Conservation (phyloP, 208 protist genomes). For the Wallacemonas collosoma region DNA sequence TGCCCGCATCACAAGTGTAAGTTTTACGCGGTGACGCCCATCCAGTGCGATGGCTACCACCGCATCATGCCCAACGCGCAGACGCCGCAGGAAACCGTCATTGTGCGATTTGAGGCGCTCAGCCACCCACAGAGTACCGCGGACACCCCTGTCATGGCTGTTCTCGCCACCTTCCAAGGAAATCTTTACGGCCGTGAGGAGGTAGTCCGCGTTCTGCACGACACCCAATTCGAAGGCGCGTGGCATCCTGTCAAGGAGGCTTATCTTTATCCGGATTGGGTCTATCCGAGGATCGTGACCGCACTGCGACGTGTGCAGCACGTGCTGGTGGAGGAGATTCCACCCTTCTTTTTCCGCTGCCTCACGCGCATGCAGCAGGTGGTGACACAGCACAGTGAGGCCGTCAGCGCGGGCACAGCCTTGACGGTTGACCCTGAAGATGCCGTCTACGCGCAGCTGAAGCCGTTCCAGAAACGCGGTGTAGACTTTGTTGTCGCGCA, state of each 20-base stretch:
- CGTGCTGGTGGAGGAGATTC: conserved; percentile 64
- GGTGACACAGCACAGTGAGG: conserved; percentile 33
- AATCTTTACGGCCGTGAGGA: conserved; percentile 21
- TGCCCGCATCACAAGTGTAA: conserved; percentile 61
- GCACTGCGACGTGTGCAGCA: conserved; percentile 35
- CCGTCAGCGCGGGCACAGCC: conserved; percentile 31
- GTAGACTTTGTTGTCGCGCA: conserved; percentile 79
- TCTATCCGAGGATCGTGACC: conserved; percentile 50
- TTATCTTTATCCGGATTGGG: conserved; percentile 69
- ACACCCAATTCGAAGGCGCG: conserved; percentile 36
- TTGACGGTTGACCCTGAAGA: conserved; percentile 51
- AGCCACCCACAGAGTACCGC: conserved; percentile 51
- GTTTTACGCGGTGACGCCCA: conserved; percentile 56
- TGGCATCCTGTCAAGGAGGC: conserved; percentile 59
- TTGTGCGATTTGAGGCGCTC: conserved; percentile 76
- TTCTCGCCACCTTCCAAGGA: conserved; percentile 33
- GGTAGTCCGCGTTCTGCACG: conserved; percentile 46
- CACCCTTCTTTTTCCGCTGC: conserved; percentile 80
- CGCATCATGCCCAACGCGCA: conserved; percentile 42
- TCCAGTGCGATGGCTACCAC: conserved; percentile 68
- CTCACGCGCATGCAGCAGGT: conserved; percentile 46
- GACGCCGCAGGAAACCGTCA: conserved; percentile 30
- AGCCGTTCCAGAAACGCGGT: conserved; percentile 78
- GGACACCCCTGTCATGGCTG: conserved; percentile 30
- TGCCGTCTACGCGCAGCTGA: conserved; percentile 69